phyloP scores from a whole-genome alignment of 768 basidiomycete genomes.

The Bullera alba region DNA sequence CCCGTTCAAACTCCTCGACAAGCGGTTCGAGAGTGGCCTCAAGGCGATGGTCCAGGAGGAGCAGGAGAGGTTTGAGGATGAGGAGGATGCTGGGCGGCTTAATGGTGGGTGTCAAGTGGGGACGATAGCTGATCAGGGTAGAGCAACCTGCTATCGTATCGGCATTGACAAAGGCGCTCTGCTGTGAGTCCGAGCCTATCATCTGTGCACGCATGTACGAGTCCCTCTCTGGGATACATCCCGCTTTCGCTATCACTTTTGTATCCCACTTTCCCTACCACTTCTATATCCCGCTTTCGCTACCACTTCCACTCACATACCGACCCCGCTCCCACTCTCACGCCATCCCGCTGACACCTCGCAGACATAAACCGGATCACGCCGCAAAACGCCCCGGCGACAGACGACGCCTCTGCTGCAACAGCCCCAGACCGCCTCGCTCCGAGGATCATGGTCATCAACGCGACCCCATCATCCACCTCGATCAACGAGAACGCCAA shows the following conservation, averaged over 20 bases:
- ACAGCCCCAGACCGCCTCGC: conserved; percentile 44
- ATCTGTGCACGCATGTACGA: conserved; percentile 24
- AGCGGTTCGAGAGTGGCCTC: conserved; percentile 59
- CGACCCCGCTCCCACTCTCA: not conserved
- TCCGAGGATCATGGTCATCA: conserved; percentile 67
- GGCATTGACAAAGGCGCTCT: conserved; percentile 84
- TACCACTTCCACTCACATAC: too few relatives aligned
- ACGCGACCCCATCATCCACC: conserved; percentile 68
- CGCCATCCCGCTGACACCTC: conserved; percentile 19
- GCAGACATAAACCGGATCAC: conserved; percentile 62
- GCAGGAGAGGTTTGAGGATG: conserved; percentile 46
- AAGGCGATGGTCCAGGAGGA: conserved; percentile 56
- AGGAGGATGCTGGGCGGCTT: conserved; percentile 50
- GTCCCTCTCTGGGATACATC: not conserved
- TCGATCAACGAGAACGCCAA: not conserved
- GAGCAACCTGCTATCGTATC: conserved; percentile 61
- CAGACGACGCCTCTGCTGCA: not conserved
- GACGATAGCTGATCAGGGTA: conserved; percentile 49
- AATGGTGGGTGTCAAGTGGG: conserved; percentile 40
- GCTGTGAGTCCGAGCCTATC: conserved; percentile 63
- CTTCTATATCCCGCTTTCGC: too few relatives aligned
- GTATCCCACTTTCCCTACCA: too few relatives aligned
- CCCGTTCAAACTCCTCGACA: conserved; percentile 72
- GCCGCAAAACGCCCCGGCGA: conserved; percentile 8
- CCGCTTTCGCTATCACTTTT: too few relatives aligned